Conservation (phyloP, 202 grass and related monocot species). For the Elaeis oleifera region DNA sequence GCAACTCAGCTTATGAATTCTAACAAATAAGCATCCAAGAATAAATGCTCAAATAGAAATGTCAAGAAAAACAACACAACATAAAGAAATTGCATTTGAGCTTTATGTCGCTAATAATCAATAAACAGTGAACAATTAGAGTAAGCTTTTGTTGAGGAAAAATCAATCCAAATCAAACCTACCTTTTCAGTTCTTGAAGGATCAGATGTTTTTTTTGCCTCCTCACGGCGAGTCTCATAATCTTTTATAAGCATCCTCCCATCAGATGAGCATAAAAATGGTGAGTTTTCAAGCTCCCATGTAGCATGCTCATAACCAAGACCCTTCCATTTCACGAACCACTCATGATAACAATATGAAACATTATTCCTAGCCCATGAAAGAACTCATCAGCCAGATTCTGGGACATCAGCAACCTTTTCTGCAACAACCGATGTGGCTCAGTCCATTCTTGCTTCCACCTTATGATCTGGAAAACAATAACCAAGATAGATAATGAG, state of each 20-base stretch:
- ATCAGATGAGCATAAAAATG: conserved; percentile 62
- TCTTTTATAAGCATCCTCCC: conserved; percentile 41
- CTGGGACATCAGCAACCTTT: conserved; percentile 49
- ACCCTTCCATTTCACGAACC: conserved; percentile 86
- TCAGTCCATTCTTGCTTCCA: conserved; percentile 93
- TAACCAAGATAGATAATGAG: conserved; percentile 1
- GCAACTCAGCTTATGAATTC: no score
- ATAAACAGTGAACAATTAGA: no score
- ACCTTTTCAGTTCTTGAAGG: conserved; percentile 44
- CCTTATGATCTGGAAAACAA: conserved; percentile 37
- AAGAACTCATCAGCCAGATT: conserved; percentile 55
- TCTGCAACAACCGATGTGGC: conserved; percentile 59
- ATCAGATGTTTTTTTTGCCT: conserved; percentile 28
- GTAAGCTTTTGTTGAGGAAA: no score
- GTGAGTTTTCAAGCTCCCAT: conserved; percentile 74
- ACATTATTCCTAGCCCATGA: conserved; percentile 28
- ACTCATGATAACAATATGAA: conserved; percentile 58
- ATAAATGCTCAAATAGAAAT: no score
- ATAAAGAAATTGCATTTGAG: no score
- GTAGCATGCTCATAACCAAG: conserved; percentile 72
- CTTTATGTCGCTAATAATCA: no score
- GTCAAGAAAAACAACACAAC: no score
- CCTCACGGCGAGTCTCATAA: conserved; percentile 35
- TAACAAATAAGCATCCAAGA: no score
- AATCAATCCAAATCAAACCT: neutral